Base-by-base conservation (phyloP, 192 early-diverging fungal genomes). In the Coemansia sp. region DNA sequence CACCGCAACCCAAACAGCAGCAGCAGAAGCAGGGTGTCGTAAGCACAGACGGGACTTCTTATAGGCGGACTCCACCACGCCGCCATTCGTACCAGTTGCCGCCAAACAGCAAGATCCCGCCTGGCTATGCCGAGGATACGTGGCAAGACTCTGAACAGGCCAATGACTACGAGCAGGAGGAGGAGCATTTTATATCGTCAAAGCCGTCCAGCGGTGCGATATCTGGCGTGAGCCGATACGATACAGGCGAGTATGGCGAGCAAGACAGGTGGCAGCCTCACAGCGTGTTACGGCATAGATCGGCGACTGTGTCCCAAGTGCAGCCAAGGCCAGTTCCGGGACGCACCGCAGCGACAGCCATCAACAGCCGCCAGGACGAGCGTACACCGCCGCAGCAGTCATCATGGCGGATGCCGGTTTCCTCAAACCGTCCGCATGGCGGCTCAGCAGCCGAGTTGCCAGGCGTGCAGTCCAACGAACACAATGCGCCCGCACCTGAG, bases 11-110 rank as follows among this genome's bases (percentile, higher is more conserved):
- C 22, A 34, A 57, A 9, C 55, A 7, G 38, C 38, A 40, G 11
- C 38, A 11, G 11, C 38, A 40, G 38, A 1, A 40, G 15, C 55
- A 57, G 34, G 13, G 66, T 10, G 9, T 52, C 3, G 10, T 25
- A 13, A 20, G 49, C 2, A 54, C 56, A 19, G 73, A 63, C 20
- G 78, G 66, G 5, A 17, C 55, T 0, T 45, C 58, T 9, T 66
- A 66, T 63, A 69, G 56, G 40, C 29, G 42, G 17, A 66, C 66
- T 4, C 74, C 79, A 22, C 59, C 74, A 15, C 79, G 79, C 25
- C 79, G 79, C 43, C 74, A 81, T 34, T 81, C 79, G 57, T 74
- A 80, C 49, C 77, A 80, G 54, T 15, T 70, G 25, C 36, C 68
- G 5, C 53, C 67, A 9, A 29, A 22, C 38, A 56, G 40, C 20